Base-by-base conservation (phyloP, 495 filamentous ascomycete genomes). In the Hypoxylon lienhwacheense region DNA sequence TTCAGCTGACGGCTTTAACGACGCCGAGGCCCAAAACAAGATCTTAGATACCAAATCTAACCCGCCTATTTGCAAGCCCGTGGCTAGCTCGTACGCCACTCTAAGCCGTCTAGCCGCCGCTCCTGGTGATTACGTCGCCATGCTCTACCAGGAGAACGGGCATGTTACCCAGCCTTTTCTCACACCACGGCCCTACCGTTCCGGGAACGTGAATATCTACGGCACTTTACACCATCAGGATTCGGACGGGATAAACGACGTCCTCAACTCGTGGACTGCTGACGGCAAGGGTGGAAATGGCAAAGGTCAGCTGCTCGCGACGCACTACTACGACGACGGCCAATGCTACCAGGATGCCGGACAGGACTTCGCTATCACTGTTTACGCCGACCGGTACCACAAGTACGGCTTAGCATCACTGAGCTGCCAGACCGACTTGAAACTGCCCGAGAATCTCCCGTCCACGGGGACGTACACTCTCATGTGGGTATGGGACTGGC, bases 401-500 rank as follows among this genome's bases (percentile, higher is more conserved):
- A 17, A 55, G 29, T 47, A 64, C 39, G 81, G 74, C 68, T 78
- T 79, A 8, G 66, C 69, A 3, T 70, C 84, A 43, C 71, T 91
- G 6, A 82, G 76, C 76, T 96, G 91, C 66, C 90, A 96, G 70
- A 81, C 83, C 22, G 85, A 93, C 60, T 69, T 95, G 31, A 69
- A 78, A 32, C 69, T 97, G 28, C 91, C 91, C 2, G 52, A 64
- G 2, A 77, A 84, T 54, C 64, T 75, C 17, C 41, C 61, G 11
- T 53, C 66, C 1, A 61, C 69, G 35, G 82, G 85, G 14, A 78
- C 76, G 21, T 85, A 86, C 53, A 89, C 89, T 0, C 66, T 93
- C 31, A 91, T 96, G 71, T 97, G 91, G 91, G 83, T 95, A 3
- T 96, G 91, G 91, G 85, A 95, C 57, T 97, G 89, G 89, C 84